phyloP scores from a whole-genome alignment of 768 basidiomycete genomes.

The Tylopilus felleus region DNA sequence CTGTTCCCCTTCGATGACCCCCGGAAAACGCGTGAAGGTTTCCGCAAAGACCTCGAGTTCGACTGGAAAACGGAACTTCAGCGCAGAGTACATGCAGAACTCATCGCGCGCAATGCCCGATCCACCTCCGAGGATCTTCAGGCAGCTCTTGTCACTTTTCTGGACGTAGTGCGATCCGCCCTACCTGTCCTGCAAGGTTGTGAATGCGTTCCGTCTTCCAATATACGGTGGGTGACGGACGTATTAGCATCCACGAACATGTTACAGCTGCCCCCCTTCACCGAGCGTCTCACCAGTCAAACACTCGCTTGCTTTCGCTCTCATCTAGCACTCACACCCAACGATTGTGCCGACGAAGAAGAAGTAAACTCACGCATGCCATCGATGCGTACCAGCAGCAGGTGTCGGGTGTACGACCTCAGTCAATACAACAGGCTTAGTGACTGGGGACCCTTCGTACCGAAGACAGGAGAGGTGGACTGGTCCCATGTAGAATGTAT shows the following conservation, averaged over 20 bases:
- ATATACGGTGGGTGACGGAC: constrained; percentile 45
- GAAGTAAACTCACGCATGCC: constrained; percentile 25
- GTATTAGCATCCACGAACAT: constrained; percentile 40
- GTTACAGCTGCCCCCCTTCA: constrained; percentile 24
- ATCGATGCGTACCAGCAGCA: constrained; percentile 42
- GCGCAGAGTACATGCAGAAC: constrained; percentile 41
- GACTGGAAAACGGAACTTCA: constrained; percentile 40
- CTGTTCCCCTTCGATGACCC: constrained; percentile 62
- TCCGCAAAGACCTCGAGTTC: constrained; percentile 12
- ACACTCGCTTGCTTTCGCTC: constrained; percentile 45
- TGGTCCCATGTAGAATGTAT: constrained; percentile 66
- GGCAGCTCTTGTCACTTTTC: constrained; percentile 38
- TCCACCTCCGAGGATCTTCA: constrained; percentile 28
- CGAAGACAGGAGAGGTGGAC: constrained; percentile 41
- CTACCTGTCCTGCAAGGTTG: constrained; percentile 25
- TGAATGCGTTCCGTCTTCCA: constrained; percentile 34
- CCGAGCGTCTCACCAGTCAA: constrained; percentile 21
- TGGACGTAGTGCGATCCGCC: constrained; percentile 39
- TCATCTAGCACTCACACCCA: constrained; percentile 45
- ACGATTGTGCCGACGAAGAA: constrained; percentile 27
- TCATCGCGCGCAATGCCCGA: constrained; percentile 18
- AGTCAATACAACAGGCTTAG: constrained; percentile 50
- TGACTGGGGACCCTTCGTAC: constrained; percentile 57
- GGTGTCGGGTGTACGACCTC: constrained; percentile 63
- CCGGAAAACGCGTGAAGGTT: constrained; percentile 29